phyloP scores from a whole-genome alignment of 1,284 basidiomycete species.

The Microbotryum scabiosae region DNA sequence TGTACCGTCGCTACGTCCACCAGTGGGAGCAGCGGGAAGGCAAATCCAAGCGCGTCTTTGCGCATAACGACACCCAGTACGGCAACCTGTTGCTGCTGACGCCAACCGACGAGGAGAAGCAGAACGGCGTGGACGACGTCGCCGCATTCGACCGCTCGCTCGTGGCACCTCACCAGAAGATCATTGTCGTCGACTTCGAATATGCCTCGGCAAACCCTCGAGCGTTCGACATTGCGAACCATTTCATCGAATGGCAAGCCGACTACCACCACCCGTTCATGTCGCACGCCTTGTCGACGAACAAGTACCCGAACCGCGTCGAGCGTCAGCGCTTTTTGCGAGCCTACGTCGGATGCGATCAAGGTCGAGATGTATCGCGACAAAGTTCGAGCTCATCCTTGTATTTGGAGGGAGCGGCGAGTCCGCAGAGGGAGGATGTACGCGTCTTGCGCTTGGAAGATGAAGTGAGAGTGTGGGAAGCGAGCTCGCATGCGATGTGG shows the following conservation, averaged over 20 bases:
- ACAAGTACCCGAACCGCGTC: conserved; percentile 61
- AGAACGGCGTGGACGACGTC: conserved; percentile 23
- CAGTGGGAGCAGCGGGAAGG: conserved; percentile 52
- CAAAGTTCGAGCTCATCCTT: not conserved
- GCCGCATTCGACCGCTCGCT: conserved; percentile 13
- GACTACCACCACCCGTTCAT: conserved; percentile 63
- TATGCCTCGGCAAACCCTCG: conserved; percentile 82
- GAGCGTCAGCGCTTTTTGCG: conserved; percentile 73
- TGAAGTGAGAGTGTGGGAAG: conserved; percentile 75
- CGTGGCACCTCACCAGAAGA: conserved; percentile 45
- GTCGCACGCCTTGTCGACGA: conserved; percentile 63
- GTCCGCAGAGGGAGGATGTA: conserved; percentile 15
- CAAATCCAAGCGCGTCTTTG: conserved; percentile 52
- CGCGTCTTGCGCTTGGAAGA: conserved; percentile 50
- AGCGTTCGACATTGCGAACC: conserved; percentile 88
- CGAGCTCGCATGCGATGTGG: conserved; percentile 82
- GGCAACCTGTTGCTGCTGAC: conserved; percentile 75
- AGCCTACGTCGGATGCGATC: conserved; percentile 55
- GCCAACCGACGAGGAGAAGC: conserved; percentile 10
- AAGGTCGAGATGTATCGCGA: not conserved
- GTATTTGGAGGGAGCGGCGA: not conserved
- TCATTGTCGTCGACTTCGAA: conserved; percentile 92
- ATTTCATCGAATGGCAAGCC: conserved; percentile 91
- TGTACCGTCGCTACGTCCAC: conserved; percentile 60
- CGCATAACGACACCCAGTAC: conserved; percentile 89